A percentile compares a stretch with the other conserved stretches of the same genome.
Conservation (phyloP, 768 basidiomycete genomes). For the Pleurotus tuoliensis region DNA sequence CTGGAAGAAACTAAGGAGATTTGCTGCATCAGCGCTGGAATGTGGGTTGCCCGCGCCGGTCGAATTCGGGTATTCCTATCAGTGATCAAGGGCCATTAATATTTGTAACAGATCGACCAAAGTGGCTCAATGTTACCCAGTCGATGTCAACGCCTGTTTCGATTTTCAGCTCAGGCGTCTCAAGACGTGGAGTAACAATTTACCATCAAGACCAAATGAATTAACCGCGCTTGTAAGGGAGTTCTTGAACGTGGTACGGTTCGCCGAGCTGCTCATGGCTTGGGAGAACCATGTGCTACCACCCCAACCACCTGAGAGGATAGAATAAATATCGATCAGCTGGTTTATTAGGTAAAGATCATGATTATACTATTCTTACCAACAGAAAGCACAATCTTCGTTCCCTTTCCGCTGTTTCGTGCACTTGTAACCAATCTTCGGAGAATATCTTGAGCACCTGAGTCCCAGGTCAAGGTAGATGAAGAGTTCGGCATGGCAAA, state of each 20-base stretch:
- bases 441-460: conserved; percentile 47
- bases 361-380: conserved; percentile 32
- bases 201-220: conserved; percentile 60
- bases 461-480: conserved; percentile 46
- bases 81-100: too few species aligned
- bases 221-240: conserved; percentile 54
- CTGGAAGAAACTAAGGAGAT: conserved; percentile 58
- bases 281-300: conserved; percentile 64
- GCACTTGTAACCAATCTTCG: conserved; percentile 53
- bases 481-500: conserved; percentile 67
- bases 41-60: conserved; percentile 59
- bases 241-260: conserved; percentile 53
- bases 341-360: not conserved
- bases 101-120: too few species aligned
- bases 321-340: not conserved
- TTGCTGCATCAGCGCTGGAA: conserved; percentile 57
- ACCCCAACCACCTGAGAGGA: conserved; percentile 61
- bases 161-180: conserved; percentile 11
- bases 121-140: conserved; percentile 35
- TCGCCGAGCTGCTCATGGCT: conserved; percentile 43
- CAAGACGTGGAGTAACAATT: conserved; percentile 30
- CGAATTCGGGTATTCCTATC: conserved; percentile 69
- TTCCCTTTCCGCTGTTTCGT: conserved; percentile 52
- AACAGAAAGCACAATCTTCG: conserved; percentile 63
- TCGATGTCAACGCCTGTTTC: conserved; percentile 42